These are phyloP conservation scores for Thelephora ganbajun DNA, from an alignment of 768 basidiomycete species.

Conservation along the genomic window DNA sequence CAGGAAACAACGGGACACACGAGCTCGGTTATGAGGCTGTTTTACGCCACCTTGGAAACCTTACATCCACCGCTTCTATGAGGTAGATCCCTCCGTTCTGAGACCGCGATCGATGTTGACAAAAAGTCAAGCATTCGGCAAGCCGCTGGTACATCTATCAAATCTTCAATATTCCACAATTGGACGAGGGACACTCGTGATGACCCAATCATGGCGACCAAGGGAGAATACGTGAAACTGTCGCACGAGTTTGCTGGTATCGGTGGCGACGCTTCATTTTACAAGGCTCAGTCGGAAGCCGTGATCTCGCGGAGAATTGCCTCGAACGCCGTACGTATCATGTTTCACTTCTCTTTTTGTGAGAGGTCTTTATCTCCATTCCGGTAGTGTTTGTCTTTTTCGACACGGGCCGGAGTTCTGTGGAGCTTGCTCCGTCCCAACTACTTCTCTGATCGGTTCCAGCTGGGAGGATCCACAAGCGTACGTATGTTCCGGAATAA, in stretches of 20 bases:
- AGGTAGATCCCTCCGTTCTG: constrained; percentile 34
- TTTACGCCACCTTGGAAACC: constrained; percentile 55
- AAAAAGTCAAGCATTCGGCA: constrained; percentile 52
- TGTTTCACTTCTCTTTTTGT: not conserved
- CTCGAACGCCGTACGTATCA: constrained; percentile 39
- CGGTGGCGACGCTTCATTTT: constrained; percentile 65
- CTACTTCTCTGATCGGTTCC: constrained; percentile 76
- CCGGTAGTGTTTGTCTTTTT: constrained; percentile 56
- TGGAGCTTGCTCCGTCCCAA: constrained; percentile 41
- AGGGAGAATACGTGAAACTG: constrained; percentile 49
- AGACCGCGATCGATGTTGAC: not conserved
- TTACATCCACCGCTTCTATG: constrained; percentile 67
- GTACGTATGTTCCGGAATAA: constrained; percentile 68
- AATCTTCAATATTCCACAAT: constrained; percentile 74
- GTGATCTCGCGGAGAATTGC: constrained; percentile 46
- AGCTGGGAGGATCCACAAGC: constrained; percentile 83
- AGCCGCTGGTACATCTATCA: constrained; percentile 65
- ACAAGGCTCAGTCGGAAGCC: constrained; percentile 57
- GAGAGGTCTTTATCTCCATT: not conserved
- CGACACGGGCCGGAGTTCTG: constrained; percentile 58
- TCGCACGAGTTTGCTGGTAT: constrained; percentile 65
- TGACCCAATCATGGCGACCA: constrained; percentile 45
- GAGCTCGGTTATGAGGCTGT: constrained; percentile 80
- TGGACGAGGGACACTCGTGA: constrained; percentile 68
- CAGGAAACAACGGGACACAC: constrained; percentile 22